These are phyloP conservation scores for Talaromyces ruber DNA, from an alignment of 495 filamentous ascomycete species.

Conservation along the genomic window DNA sequence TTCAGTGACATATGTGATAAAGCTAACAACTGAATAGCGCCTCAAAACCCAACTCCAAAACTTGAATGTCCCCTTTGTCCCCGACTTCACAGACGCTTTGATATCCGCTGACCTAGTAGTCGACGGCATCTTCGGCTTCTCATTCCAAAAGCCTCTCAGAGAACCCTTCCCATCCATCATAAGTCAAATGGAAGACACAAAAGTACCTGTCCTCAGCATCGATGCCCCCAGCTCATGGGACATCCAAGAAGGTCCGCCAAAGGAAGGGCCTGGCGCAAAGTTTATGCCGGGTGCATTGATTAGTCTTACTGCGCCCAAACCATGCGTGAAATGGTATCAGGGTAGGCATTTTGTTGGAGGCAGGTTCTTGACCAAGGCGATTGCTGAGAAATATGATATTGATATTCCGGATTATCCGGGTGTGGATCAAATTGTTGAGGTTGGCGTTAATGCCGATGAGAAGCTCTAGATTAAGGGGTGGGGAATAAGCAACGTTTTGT, in stretches of 20 bases:
- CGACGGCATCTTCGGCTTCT: constrained; percentile 96
- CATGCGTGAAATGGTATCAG: constrained; percentile 72
- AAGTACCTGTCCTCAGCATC: constrained; percentile 72
- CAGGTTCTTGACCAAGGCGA: constrained; percentile 70
- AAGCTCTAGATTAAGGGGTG: constrained; percentile 36
- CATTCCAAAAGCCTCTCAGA: constrained; percentile 83
- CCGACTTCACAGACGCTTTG: constrained; percentile 64
- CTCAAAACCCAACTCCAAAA: constrained; percentile 75
- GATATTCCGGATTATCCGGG: constrained; percentile 79
- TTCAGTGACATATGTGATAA: background rate
- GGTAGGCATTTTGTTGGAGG: constrained; percentile 88
- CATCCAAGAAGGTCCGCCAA: constrained; percentile 77
- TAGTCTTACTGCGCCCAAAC: constrained; percentile 91
- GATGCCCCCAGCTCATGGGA: constrained; percentile 93
- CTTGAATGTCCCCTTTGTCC: constrained; percentile 75
- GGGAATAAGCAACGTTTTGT: background rate
- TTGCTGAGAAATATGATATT: constrained; percentile 81
- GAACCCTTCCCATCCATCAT: constrained; percentile 84
- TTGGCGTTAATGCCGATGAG: constrained; percentile 46
- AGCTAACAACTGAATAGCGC: constrained; percentile 37
- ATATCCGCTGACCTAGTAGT: constrained; percentile 67
- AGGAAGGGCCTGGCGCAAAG: constrained; percentile 63
- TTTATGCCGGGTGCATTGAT: constrained; percentile 75
- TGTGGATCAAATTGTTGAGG: constrained; percentile 81
- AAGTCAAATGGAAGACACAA: constrained; percentile 60